Evolutionary conservation across 2,329 filamentous ascomycete genomes (phyloP).

Genomic region (Colletotrichum sojae): DNA sequence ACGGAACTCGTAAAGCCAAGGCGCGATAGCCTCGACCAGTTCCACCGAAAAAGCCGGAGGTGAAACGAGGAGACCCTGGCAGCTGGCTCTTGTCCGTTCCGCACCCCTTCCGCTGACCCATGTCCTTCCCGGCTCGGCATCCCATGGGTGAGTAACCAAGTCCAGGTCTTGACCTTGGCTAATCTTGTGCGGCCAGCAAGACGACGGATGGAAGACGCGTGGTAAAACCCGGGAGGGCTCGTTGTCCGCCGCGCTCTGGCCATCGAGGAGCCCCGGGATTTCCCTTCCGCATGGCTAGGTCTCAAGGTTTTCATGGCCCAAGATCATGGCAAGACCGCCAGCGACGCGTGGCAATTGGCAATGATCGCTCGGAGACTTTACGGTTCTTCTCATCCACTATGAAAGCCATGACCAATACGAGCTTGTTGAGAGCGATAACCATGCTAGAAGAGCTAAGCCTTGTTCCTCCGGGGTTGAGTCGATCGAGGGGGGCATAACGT

Average conservation of each 20-base stretch:
- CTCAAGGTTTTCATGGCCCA: too few relatives aligned
- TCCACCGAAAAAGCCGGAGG: not conserved
- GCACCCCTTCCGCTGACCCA: not conserved
- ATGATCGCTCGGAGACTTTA: too few relatives aligned
- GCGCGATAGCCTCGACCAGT: not conserved
- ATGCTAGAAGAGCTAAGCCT: constrained; percentile 28
- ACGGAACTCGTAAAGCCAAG: not conserved
- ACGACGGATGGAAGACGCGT: too few relatives aligned
- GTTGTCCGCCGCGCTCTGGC: too few relatives aligned
- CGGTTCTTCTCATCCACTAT: too few relatives aligned
- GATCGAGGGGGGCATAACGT: constrained; percentile 33
- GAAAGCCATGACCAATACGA: not conserved
- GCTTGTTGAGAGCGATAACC: not conserved
- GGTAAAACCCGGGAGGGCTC: too few relatives aligned
- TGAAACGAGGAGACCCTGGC: not conserved
- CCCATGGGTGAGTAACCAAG: not conserved
- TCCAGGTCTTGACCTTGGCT: not conserved
- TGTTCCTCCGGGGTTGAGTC: constrained; percentile 38
- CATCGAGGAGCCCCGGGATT: too few relatives aligned
- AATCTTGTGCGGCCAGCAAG: not conserved
- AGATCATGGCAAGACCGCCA: too few relatives aligned
- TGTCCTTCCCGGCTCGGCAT: not conserved
- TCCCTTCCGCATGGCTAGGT: too few relatives aligned
- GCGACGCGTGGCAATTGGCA: too few relatives aligned
- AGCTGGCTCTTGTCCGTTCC: not conserved